phyloP scores from a whole-genome alignment of 345 rosid species.

The Linum tenue region DNA sequence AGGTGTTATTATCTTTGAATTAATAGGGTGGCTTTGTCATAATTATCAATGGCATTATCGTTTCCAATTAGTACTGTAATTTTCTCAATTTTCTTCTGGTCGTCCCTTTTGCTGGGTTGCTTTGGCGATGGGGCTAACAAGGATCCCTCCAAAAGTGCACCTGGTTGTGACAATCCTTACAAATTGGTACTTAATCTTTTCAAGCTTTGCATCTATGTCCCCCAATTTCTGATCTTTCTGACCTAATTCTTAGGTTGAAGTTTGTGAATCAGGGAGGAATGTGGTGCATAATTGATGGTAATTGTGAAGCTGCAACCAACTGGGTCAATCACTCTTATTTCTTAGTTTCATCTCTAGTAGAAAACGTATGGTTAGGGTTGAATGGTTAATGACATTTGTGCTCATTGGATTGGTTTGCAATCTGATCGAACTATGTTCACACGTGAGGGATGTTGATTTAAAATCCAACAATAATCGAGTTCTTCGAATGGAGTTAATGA shows the following conservation, averaged over 20 bases:
- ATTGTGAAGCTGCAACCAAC: background rate
- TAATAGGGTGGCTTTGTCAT: background rate
- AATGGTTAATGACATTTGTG: too few species aligned
- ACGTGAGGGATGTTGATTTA: too few species aligned
- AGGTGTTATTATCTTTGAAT: background rate
- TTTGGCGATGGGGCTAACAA: constrained; percentile 13
- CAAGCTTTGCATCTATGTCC: background rate
- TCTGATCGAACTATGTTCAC: too few species aligned
- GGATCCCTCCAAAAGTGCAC: constrained; percentile 10
- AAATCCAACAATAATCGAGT: too few species aligned
- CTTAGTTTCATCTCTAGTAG: too few species aligned
- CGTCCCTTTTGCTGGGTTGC: constrained; percentile 1
- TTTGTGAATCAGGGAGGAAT: background rate
- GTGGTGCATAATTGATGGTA: background rate
- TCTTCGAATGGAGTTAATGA: too few species aligned
- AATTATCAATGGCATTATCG: constrained; percentile 5
- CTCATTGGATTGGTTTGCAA: too few species aligned
- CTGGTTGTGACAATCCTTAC: constrained; percentile 18
- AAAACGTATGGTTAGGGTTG: too few species aligned
- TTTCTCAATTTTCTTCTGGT: background rate
- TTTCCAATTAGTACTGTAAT: background rate
- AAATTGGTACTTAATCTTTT: constrained; percentile 6
- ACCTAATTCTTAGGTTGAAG: background rate
- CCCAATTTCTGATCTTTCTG: background rate
- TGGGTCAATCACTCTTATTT: too few species aligned